Evolutionary conservation across 805 yeast genomes (phyloP), one percentile per base, ranked within the genome.

Genomic region (Teunomyces barrocoloradensis): DNA sequence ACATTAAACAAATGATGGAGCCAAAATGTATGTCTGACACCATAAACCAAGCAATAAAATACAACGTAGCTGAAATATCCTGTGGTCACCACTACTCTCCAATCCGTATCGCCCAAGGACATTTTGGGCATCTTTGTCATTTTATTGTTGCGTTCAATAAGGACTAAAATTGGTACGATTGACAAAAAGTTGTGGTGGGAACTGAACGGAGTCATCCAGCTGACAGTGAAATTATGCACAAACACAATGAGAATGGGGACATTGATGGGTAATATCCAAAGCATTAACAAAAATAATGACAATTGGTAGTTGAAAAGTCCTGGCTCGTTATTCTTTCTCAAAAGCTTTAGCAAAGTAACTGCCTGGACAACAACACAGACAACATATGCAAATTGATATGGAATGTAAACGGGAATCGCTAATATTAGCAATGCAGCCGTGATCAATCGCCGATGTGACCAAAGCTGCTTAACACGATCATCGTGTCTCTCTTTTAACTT

Each of bases 111-210:
- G 13, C 34, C 42, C 25, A 42, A 18, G 3, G 15, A 32, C 9
- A 43, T 37, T 28, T 49, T 42, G 2, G 85, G 83, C 23, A 81
- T 60, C 55, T 71, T 65, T 36, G 65, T 65, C 4, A 81, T 79
- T n/a, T 75, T 66, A 27, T 72, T 74, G 57, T 84, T 77, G 41
- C 74, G 66, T 54, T 81, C 85, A 38, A 80, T 78, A 34, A 87
- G 59, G 7, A 83, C 50, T 6, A 89, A 73, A 1, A 87, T 81
- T 0, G 97, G 96, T 11, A 85, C 67, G 20, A 90, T 79, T 0
- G 96, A 86, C 45, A 90, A 64, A 36, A 87, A 71, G 59, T 89
- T 90, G 62, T 91, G 96, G 62, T 89, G 96, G 0, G 96, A 85
- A 5, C 87, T 80, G 59, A 89, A 89, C 13, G 96, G 90, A 0